phyloP scores from a whole-genome alignment of 2,329 filamentous ascomycete genomes.

The Hymenoscyphus repandus region DNA sequence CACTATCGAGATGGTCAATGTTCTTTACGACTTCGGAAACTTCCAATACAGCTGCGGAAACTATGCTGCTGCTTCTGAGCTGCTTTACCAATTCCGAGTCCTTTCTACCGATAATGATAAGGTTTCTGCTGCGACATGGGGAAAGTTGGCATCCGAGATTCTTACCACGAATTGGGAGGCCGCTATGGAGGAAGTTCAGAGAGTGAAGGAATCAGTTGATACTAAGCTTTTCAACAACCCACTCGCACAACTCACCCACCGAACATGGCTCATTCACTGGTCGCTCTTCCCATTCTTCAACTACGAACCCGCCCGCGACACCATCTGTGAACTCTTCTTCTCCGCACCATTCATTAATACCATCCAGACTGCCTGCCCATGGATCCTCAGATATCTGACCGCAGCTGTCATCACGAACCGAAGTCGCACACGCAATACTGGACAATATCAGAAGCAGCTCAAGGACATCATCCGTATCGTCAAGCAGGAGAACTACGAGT shows the following conservation, averaged over 20 bases:
- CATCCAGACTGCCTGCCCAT: constrained; percentile 95
- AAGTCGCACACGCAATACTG: constrained; percentile 71
- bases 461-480: constrained; percentile 96
- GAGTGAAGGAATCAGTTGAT: constrained; percentile 89
- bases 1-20: constrained; percentile 91
- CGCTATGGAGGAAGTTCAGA: constrained; percentile 83
- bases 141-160: constrained; percentile 95
- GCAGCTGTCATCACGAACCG: constrained; percentile 94
- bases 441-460: constrained; percentile 92
- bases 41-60: constrained; percentile 98
- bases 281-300: constrained; percentile 98
- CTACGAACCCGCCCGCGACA: constrained; percentile 84
- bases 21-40: constrained; percentile 90
- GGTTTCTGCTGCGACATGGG: constrained; percentile 92
- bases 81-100: constrained; percentile 96
- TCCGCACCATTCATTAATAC: constrained; percentile 98
- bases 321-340: constrained; percentile 94
- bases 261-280: constrained; percentile 98
- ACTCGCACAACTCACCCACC: constrained; percentile 89
- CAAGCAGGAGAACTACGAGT: constrained; percentile 96
- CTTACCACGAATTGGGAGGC: constrained; percentile 92
- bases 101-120: constrained; percentile 98
- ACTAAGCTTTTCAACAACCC: constrained; percentile 94
- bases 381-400: constrained; percentile 90
- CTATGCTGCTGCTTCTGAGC: constrained; percentile 83